These are phyloP conservation scores for Aspergillus quadrilineatus DNA, from an alignment of 2,329 filamentous ascomycete species.

Conservation along the genomic window DNA sequence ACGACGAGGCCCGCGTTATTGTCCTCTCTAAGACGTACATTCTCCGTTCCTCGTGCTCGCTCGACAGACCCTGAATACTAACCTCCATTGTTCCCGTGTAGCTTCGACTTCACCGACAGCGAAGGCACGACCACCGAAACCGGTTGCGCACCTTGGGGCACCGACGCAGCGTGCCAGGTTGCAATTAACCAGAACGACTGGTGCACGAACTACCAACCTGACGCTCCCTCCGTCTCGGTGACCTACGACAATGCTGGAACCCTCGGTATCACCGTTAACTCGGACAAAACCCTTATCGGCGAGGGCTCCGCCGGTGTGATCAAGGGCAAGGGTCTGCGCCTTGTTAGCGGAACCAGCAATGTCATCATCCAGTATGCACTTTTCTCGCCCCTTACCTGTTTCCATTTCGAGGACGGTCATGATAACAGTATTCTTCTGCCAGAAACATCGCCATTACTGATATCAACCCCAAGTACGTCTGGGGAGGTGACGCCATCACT, in stretches of 20 bases:
- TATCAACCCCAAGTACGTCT: conserved; percentile 60
- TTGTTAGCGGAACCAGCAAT: conserved; percentile 50
- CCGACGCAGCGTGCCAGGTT: conserved; percentile 54
- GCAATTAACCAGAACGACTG: conserved; percentile 61
- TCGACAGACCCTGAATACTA: neutral
- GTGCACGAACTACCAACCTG: conserved; percentile 60
- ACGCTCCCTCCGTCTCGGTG: conserved; percentile 48
- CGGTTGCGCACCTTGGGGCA: conserved; percentile 59
- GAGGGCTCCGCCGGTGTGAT: conserved; percentile 55
- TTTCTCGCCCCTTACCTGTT: neutral
- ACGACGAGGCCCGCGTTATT: conserved; percentile 56
- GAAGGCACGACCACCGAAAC: conserved; percentile 45
- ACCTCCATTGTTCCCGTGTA: neutral
- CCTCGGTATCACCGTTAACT: conserved; percentile 52
- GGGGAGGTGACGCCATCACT: conserved; percentile 61
- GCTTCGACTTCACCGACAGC: conserved; percentile 23
- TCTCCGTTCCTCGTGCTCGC: neutral
- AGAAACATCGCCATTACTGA: conserved; percentile 30
- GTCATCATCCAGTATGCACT: conserved; percentile 56
- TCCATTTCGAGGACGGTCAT: too few species aligned
- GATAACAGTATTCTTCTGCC: neutral
- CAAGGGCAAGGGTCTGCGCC: conserved; percentile 58
- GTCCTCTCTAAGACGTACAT: conserved; percentile 38
- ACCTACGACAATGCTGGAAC: conserved; percentile 53
- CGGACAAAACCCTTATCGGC: conserved; percentile 60